Evolutionary conservation across 192 early-diverging fungal species (phyloP), one percentile per base, ranked within the genome.

Genomic region (Chytriomyces sp.): DNA sequence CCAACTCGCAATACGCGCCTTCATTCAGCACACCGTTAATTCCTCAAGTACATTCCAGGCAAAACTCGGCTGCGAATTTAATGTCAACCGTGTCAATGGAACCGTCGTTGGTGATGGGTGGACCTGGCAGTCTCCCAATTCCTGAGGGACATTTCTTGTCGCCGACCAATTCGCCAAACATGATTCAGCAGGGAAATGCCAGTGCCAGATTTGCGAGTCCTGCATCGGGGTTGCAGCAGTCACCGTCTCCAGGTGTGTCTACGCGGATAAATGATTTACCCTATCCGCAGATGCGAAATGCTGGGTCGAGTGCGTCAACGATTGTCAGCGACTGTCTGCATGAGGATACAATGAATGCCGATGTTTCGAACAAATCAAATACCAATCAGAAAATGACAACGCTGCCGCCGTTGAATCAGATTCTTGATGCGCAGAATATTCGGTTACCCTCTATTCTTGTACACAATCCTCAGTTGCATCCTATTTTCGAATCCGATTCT

Each of bases 71-170:
- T 1, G 35, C 35, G 35, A 35, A 35, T 35, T 35, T 35, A 35
- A 35, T 35, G 35, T 35, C 35, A 35, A 35, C 2, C 35, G 35
- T 35, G 35, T 35, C 35, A 1, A 35, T 35, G 35, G 35, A 35
- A 35, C 35, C 35, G 35, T 35, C 35, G 35, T 35, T 35, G 35
- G 4, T 35, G 35, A 35, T 35, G 35, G 35, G 35, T 35, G 35
- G 35, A 35, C 2, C 35, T 57, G 53, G 1, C 3, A 57, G 53
- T 20, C 53, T 57, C 53, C 16, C 53, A n/a, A 5, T 57, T 20
- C 53, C 53, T n/a, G 53, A 57, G 13, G 20, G 53, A n/a, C 53
- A 57, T n/a, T 57, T 57, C 53, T 57, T 57, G 53, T 57, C 53
- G 0, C 53, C 53, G 0, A 57, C 16, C 53, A 20, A 13, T n/a